Conservation (phyloP, 73 alveolate species). For the Loxodes magnus region DNA sequence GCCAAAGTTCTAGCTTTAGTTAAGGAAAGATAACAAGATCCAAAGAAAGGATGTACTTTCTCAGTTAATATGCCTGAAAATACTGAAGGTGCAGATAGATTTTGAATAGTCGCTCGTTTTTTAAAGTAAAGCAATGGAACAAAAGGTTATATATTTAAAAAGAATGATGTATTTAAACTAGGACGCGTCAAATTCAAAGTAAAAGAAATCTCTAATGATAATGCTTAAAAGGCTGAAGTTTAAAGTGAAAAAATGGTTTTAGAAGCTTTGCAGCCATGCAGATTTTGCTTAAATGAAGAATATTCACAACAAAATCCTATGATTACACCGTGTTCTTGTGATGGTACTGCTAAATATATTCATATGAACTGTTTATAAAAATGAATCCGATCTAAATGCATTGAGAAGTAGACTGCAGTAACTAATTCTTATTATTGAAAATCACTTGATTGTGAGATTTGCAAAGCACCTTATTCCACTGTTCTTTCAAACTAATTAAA, state of each 20-base stretch:
- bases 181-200: conserved; percentile 52
- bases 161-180: conserved; percentile 35
- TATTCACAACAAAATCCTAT: conserved; percentile 27
- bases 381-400: conserved; percentile 22
- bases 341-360: conserved; percentile 33
- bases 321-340: conserved; percentile 36
- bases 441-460: conserved; percentile 1
- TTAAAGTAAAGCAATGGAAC: conserved; percentile 20
- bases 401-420: neutral
- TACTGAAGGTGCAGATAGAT: conserved; percentile 28
- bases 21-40: too few species aligned
- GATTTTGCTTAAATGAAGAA: conserved; percentile 61
- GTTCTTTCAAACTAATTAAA: conserved; percentile 4
- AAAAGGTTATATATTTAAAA: conserved; percentile 29
- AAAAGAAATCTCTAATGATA: too few species aligned
- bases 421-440: neutral
- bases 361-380: conserved; percentile 30
- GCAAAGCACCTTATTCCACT: conserved; percentile 18
- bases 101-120: conserved; percentile 49
- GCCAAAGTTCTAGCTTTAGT: too few species aligned
- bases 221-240: conserved; percentile 50
- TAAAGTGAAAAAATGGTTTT: conserved; percentile 44
- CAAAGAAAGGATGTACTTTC: too few species aligned
- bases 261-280: conserved; percentile 15
- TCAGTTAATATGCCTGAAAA: too few species aligned